Evolutionary conservation across 1,284 basidiomycete species (phyloP), one percentile per base, ranked within the genome.

Genomic region (Afroboletus lepidellus): DNA sequence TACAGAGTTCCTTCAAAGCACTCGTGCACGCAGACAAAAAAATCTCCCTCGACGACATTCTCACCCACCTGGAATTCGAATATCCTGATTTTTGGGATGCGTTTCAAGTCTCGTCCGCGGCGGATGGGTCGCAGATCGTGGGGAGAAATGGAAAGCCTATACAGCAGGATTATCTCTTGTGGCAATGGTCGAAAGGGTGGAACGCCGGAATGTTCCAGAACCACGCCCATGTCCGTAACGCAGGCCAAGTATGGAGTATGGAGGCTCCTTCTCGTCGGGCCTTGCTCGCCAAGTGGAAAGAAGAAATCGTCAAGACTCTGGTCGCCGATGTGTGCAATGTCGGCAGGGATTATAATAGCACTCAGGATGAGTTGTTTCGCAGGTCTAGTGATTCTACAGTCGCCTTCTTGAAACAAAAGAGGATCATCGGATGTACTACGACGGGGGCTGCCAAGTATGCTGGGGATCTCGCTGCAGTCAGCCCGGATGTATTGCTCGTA

Each of bases 391-490:
- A 77, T 50, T 71, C 67, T 6, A 71, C 71, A 1, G 65, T 64
- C 1, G 65, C 58, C 0, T 58, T 76, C 5, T 59, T 86, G 18
- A 62, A 60, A n/a, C 60, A 47, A 36, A 83, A 81, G 64, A 72
- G 77, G n/a, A 79, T 86, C 47, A 80, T 86, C 13, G 84, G 76
- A 0, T 85, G 83, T 55, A 87, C 84, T 0, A 85, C 84, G 0
- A 86, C 84, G 0, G 84, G 74, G 2, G 85, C 85, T 0, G 84
- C 85, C 2, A 86, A 79, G 60, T 84, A 81, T 55, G 68, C 70
- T 0, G 68, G 73, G 8, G 69, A 70, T 32, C 74, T 86, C 23
- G 72, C 72, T 8, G 71, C 66, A 0, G 78, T 75, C 3, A 60
- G 63, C 3, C 79, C 81, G 0, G 71, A 75, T 13, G 73, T 86